Evolutionary conservation across 2,329 filamentous ascomycete genomes (phyloP), one percentile per base, ranked within the genome.

Genomic region (Penicillium brevicompactum): DNA sequence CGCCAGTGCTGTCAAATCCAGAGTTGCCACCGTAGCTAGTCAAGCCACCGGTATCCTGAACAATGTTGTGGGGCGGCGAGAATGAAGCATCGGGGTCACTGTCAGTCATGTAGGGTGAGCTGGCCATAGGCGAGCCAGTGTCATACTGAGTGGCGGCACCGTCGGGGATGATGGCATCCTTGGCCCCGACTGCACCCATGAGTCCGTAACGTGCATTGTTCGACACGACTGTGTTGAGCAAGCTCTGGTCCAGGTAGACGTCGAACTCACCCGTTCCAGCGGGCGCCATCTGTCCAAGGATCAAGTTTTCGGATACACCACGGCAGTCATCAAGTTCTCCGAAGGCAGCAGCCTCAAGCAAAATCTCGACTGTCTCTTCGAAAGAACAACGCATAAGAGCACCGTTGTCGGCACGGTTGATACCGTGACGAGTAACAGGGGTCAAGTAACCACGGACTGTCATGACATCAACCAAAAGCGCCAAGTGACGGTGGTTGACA

Each of bases 311-410:
- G 14, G 94, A 97, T 48, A 99, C 93, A 82, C 94, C 94, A 57
- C 92, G 90, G 79, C 95, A 99, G 76, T 99, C 94, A 70, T 99
- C 94, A 31, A 99, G 83, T 75, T 99, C 94, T 72, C 94, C 94
- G 48, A 91, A 91, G 14, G 92, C 91, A 22, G 94, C 94, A 58
- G 94, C 95, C 72, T 99, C 94, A 18, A 99, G 86, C 50, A 99
- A 81, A 80, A 99, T 99, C 72, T 99, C 95, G 40, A 99, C 94
- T 0, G 94, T 99, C 76, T 99, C 95, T 77, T 99, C 94, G 78
- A 99, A 99, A 2, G 94, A 99, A 82, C 95, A 99, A 74, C 94
- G 89, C 94, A 99, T 99, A 67, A 99, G 83, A 9, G 94, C 95
- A 80, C 94, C 94, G 59, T 95, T 99, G 71, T 99, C 94, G 24